Percentiles rank a stretch among this genome's conserved stretches.
These are phyloP conservation scores for Boechera retrofracta DNA, from an alignment of 345 rosid genomes.

Conservation along the genomic window DNA sequence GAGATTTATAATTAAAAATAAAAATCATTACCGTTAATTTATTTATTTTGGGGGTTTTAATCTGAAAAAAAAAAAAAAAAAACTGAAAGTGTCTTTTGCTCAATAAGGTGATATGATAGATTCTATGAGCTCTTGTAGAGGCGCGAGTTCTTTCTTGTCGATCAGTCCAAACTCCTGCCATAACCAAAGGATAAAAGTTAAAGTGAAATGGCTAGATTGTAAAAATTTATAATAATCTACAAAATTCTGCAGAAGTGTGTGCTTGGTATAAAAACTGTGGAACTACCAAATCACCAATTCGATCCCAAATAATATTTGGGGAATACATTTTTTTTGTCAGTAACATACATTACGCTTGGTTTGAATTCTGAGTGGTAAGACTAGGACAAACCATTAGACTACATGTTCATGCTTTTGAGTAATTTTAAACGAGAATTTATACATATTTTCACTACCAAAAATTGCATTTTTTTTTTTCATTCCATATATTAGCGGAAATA, in stretches of 20 bases:
- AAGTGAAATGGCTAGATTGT: not conserved
- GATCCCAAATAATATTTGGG: too few relatives aligned
- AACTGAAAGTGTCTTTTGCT: constrained; percentile 33
- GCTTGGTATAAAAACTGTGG: too few relatives aligned
- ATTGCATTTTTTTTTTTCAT: too few relatives aligned
- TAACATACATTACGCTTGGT: too few relatives aligned
- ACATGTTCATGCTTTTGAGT: not conserved
- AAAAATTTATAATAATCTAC: too few relatives aligned
- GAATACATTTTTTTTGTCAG: too few relatives aligned
- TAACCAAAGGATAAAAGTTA: not conserved
- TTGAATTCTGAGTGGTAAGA: too few relatives aligned
- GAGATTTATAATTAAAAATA: constrained; percentile 12
- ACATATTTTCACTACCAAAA: too few relatives aligned
- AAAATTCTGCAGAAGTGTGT: too few relatives aligned
- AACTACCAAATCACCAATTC: too few relatives aligned
- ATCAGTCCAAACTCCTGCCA: constrained; percentile 91
- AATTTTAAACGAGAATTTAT: not conserved
- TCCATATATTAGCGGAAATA: too few relatives aligned
- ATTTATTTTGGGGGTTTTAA: not conserved
- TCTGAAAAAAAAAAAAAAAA: constrained; percentile 9
- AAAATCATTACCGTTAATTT: constrained; percentile 35
- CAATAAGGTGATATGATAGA: constrained; percentile 83
- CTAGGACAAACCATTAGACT: too few relatives aligned
- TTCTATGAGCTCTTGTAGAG: constrained; percentile 94
- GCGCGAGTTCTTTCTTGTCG: constrained; percentile 98